Evolutionary conservation across 345 rosid species (phyloP).

Genomic region (Citropsis articulata): DNA sequence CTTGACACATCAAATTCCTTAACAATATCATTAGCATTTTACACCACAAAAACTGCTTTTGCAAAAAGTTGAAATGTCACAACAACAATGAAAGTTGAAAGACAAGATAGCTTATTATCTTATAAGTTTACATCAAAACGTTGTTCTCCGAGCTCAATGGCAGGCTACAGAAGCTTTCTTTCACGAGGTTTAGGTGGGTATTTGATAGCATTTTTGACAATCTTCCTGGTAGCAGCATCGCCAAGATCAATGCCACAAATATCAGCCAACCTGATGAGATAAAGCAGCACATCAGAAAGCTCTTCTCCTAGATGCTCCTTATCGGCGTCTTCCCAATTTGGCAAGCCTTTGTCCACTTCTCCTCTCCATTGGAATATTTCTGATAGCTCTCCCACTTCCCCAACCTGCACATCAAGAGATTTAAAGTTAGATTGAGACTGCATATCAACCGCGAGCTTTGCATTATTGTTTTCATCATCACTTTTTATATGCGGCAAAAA

Average conservation of each 20-base stretch:
- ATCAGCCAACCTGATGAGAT: conserved; percentile 48
- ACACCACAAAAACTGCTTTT: neutral
- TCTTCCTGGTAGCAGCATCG: conserved; percentile 38
- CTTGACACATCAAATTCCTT: conserved; percentile 1
- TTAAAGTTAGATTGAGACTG: neutral
- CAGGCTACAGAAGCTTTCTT: neutral
- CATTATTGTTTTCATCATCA: neutral
- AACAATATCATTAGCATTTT: neutral
- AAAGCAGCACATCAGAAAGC: conserved; percentile 47
- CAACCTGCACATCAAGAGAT: conserved; percentile 23
- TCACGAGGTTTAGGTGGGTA: conserved; percentile 32
- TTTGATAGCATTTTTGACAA: conserved; percentile 43
- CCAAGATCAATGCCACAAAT: conserved; percentile 48
- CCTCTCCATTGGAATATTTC: conserved; percentile 54
- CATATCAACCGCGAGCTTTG: neutral
- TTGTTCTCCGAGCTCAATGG: neutral
- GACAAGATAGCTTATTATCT: neutral
- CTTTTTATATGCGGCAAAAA: neutral
- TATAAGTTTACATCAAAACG: conserved; percentile 4
- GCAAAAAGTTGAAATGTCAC: conserved; percentile 8
- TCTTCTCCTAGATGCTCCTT: conserved; percentile 52
- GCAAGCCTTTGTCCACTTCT: conserved; percentile 50
- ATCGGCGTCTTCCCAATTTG: conserved; percentile 41
- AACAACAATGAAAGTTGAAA: neutral
- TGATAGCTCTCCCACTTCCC: conserved; percentile 47